Conservation (phyloP, 2,329 filamentous ascomycete species). For the Colletotrichum camelliae region DNA sequence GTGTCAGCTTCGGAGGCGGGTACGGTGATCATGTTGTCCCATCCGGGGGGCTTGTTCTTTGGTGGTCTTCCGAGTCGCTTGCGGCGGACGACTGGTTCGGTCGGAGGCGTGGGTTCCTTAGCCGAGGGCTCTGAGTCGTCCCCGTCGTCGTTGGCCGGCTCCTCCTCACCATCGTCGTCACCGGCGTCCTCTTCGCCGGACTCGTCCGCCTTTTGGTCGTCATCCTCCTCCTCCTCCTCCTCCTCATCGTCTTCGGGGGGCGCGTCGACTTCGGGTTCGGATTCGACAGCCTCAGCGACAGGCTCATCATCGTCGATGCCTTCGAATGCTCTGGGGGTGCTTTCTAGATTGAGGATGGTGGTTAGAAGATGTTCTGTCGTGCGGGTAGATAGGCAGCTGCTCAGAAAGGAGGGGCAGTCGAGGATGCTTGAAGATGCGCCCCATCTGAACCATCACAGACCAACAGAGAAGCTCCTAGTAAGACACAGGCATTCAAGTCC, state of each 20-base stretch:
- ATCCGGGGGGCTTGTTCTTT: conserved; percentile 83
- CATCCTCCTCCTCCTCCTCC: conserved; percentile 50
- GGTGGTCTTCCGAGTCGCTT: conserved; percentile 85
- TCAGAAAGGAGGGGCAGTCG: not conserved
- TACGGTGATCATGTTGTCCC: conserved; percentile 68
- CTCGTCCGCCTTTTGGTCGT: conserved; percentile 44
- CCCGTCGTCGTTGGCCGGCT: conserved; percentile 49
- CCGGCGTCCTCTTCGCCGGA: conserved; percentile 51
- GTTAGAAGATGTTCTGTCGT: not conserved
- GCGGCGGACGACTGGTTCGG: conserved; percentile 68
- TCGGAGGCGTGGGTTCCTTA: conserved; percentile 61
- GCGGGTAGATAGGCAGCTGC: not conserved
- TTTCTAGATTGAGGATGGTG: conserved; percentile 34
- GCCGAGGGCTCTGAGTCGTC: conserved; percentile 43
- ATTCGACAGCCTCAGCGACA: conserved; percentile 37
- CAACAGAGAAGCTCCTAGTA: not conserved
- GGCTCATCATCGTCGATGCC: conserved; percentile 43
- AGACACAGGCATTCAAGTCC: not conserved
- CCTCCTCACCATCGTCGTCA: conserved; percentile 57
- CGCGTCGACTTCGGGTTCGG: conserved; percentile 27
- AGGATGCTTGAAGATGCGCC: not conserved
- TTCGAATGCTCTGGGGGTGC: conserved; percentile 45
- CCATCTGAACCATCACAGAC: not conserved
- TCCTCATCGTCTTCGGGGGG: conserved; percentile 35
- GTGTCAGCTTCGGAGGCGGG: conserved; percentile 61